Percentiles rank a stretch among this genome's conserved stretches.
Evolutionary conservation across 176 grass and related monocot genomes (phyloP).

Genomic region (sorghum (Sorghum bicolor)): Sorghum_bicolor_NCBIv3 NC_012872.2:74307001-74307500

Average conservation of each 20-base stretch:
- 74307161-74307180: slow-evolving; percentile 60
- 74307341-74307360: too few species aligned
- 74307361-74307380: neutral
- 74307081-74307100: neutral
- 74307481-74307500: neutral
- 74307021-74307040: slow-evolving; percentile 40
- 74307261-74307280: neutral
- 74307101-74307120: neutral
- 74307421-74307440: neutral
- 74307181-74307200: slow-evolving; percentile 63
- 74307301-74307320: neutral
- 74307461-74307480: neutral
- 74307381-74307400: neutral
- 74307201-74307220: slow-evolving; percentile 64
- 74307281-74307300: neutral
- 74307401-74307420: neutral
- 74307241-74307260: neutral
- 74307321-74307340: neutral
- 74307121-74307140: neutral
- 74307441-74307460: neutral
- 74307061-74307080: slow-evolving; percentile 13
- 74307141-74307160: slow-evolving; percentile 63
- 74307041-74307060: slow-evolving; percentile 57
- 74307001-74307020: slow-evolving; percentile 56
- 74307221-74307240: neutral